Conservation (phyloP, 108 stramenopile species). For the Nitzschia sp. region DNA sequence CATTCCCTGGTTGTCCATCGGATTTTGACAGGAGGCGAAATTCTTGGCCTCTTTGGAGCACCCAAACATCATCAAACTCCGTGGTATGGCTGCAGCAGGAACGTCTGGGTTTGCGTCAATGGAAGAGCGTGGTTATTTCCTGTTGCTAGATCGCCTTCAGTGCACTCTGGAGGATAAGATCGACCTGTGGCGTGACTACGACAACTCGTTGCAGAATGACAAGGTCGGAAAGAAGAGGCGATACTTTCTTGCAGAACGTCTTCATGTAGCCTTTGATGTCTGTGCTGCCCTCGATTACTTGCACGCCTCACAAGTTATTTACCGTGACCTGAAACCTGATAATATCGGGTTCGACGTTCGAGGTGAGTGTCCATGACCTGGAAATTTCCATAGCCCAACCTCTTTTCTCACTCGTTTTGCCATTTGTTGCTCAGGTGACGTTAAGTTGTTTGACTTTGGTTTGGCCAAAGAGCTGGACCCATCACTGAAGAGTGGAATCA, state of each 20-base stretch:
- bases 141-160: conserved; percentile 78
- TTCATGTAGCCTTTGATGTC: conserved; percentile 80
- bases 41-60: conserved; percentile 58
- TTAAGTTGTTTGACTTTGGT: conserved; percentile 69
- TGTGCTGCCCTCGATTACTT: conserved; percentile 71
- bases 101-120: conserved; percentile 56
- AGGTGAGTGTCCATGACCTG: conserved; percentile 31
- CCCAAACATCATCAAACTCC: conserved; percentile 66
- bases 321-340: conserved; percentile 76
- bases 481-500: conserved; percentile 36
- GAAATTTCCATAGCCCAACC: conserved; percentile 1
- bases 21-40: conserved; percentile 44
- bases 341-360: conserved; percentile 67
- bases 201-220: conserved; percentile 28
- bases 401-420: background rate
- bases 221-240: conserved; percentile 27
- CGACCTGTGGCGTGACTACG: conserved; percentile 48
- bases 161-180: conserved; percentile 71
- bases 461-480: conserved; percentile 62
- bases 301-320: conserved; percentile 71
- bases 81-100: conserved; percentile 78
- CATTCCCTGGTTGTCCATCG: background rate
- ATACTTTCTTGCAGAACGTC: conserved; percentile 54
- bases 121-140: conserved; percentile 73
- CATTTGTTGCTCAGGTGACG: conserved; percentile 33